Percentiles rank a stretch among this genome's conserved stretches.
These are phyloP conservation scores for Cocos nucifera DNA, from an alignment of 176 grass and related monocot genomes.

Conservation along the genomic window DNA sequence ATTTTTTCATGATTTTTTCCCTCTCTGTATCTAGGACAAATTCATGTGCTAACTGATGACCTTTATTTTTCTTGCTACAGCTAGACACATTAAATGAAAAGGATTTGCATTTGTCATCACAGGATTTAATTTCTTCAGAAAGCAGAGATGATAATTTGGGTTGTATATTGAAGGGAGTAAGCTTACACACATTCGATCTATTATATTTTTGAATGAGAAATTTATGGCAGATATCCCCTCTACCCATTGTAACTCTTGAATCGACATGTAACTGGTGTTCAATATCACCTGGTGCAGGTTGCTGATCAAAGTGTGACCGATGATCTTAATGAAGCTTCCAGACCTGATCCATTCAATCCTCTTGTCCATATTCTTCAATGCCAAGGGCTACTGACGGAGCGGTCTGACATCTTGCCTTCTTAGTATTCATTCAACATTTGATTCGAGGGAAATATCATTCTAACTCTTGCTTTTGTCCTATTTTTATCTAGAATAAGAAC, in stretches of 20 bases:
- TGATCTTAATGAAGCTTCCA: conserved; percentile 15
- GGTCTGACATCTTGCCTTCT: conserved; percentile 28
- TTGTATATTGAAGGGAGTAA: conserved; percentile 18
- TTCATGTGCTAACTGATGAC: background rate
- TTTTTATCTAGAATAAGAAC: conserved; percentile 39
- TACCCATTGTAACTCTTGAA: conserved; percentile 11
- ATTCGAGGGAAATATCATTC: conserved; percentile 3
- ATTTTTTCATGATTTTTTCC: background rate
- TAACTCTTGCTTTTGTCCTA: conserved; percentile 1
- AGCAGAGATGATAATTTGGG: conserved; percentile 26
- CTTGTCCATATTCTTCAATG: conserved; percentile 50
- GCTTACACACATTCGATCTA: background rate
- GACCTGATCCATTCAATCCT: conserved; percentile 40
- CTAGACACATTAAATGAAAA: conserved; percentile 86
- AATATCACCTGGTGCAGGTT: conserved; percentile 21
- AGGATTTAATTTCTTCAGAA: conserved; percentile 19
- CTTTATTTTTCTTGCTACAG: conserved; percentile 32
- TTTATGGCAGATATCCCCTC: conserved; percentile 2
- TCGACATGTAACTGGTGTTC: conserved; percentile 1
- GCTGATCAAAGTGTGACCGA: conserved; percentile 20
- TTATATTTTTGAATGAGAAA: too few relatives aligned
- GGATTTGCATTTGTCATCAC: conserved; percentile 29
- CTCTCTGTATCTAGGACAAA: conserved; percentile 1
- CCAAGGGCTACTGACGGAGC: conserved; percentile 53
- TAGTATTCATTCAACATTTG: background rate